A percentile compares a stretch with the other conserved stretches of the same genome.
phyloP scores from a whole-genome alignment of 2,329 filamentous ascomycete genomes.

The Orbilia javanica region DNA sequence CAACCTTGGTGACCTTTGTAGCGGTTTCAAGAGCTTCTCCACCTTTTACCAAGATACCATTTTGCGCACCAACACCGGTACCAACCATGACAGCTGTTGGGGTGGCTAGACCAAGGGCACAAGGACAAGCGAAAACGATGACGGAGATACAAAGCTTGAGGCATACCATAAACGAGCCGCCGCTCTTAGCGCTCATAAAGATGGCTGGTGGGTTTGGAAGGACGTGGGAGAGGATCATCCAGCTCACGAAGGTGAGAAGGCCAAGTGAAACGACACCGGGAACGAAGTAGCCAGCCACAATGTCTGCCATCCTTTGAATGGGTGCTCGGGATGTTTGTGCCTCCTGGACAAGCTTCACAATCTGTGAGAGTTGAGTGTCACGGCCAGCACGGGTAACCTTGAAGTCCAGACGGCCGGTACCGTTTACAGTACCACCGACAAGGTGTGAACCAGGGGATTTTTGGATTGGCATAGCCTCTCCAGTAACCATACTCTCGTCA shows the following conservation, averaged over 20 bases:
- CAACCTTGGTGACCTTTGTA: constrained; percentile 88
- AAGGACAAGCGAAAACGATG: constrained; percentile 97
- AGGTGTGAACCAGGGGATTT: constrained; percentile 84
- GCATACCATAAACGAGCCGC: constrained; percentile 95
- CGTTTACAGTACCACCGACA: constrained; percentile 96
- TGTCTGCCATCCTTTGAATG: constrained; percentile 92
- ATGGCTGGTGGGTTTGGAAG: constrained; percentile 87
- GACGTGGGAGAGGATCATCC: constrained; percentile 95
- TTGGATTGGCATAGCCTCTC: constrained; percentile 93
- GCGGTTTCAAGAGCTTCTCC: constrained; percentile 91
- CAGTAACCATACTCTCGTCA: constrained; percentile 98
- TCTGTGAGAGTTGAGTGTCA: constrained; percentile 96
- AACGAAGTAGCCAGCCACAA: constrained; percentile 92
- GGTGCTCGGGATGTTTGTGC: constrained; percentile 94
- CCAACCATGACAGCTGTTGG: constrained; percentile 99
- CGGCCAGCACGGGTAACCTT: constrained; percentile 90
- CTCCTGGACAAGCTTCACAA: constrained; percentile 97
- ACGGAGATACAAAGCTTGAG: constrained; percentile 98
- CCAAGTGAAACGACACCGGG: constrained; percentile 88
- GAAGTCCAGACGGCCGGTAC: constrained; percentile 90
- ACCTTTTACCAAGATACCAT: constrained; percentile 97
- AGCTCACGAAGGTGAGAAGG: constrained; percentile 83
- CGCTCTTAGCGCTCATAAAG: constrained; percentile 82
- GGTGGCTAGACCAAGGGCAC: constrained; percentile 93
- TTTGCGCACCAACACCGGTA: constrained; percentile 93